Conservation (phyloP, 2,329 filamentous ascomycete species). For the Fusarium subglutinans region DNA sequence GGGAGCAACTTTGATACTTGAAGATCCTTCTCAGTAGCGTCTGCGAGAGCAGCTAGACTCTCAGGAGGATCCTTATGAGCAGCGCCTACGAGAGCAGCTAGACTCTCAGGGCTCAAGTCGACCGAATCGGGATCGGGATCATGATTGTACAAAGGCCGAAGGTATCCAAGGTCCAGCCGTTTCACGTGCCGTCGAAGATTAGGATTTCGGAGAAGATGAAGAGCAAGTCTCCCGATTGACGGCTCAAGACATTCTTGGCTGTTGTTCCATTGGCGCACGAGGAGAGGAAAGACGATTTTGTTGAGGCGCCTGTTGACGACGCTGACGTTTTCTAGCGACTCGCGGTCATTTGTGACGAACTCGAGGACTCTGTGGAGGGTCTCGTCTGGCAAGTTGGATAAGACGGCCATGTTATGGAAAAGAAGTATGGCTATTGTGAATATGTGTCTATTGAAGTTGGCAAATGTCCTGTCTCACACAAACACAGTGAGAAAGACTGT, state of each 20-base stretch:
- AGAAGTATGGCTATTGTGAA: not conserved
- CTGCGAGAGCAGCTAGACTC: not conserved
- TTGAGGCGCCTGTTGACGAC: not conserved
- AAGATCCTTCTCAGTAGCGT: not conserved
- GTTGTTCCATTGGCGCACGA: not conserved
- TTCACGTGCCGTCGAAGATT: not conserved
- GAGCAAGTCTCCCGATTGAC: not conserved
- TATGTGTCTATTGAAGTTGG: too few species aligned
- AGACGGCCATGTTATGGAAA: rapidly evolving
- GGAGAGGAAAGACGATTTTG: not conserved
- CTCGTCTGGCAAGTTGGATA: not conserved
- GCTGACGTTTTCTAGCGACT: not conserved
- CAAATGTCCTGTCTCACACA: not conserved
- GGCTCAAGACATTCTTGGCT: not conserved
- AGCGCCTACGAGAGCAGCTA: not conserved
- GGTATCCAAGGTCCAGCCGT: not conserved
- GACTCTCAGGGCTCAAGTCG: not conserved
- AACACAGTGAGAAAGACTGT: not conserved
- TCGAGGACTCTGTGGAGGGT: not conserved
- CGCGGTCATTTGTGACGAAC: rapidly evolving
- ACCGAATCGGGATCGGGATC: not conserved
- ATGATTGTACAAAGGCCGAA: too few species aligned
- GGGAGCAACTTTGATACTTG: rapidly evolving
- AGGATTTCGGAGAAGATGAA: not conserved
- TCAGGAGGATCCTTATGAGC: not conserved